A percentile compares a stretch with the other conserved stretches of the same genome.
Conservation (phyloP, 495 filamentous ascomycete species). For the Neurospora pannonica region DNA sequence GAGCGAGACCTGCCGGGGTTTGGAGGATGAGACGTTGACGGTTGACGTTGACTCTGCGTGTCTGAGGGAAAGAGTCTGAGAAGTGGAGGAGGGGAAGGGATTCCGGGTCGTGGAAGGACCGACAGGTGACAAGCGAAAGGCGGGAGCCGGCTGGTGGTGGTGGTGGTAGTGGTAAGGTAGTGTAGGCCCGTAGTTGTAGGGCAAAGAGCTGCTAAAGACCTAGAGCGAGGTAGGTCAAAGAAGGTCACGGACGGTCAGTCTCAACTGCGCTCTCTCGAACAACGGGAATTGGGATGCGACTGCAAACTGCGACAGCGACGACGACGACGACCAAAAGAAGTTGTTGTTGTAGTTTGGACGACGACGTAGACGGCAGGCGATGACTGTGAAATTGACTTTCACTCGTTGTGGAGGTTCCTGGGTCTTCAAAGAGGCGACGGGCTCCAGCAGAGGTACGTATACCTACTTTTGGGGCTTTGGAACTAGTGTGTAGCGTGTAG, state of each 20-base stretch:
- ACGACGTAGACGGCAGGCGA: background rate
- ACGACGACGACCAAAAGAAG: background rate
- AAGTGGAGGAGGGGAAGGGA: conserved; percentile 4
- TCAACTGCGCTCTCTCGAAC: background rate
- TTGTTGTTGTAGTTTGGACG: background rate
- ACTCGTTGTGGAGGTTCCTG: background rate
- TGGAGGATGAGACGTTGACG: background rate
- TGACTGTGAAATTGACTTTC: background rate
- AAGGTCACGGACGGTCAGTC: background rate
- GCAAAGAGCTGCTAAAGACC: background rate
- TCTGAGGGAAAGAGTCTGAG: background rate
- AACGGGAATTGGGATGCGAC: background rate
- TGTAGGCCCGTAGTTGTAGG: background rate
- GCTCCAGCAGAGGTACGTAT: background rate
- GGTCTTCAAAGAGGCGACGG: background rate
- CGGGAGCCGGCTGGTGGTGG: background rate
- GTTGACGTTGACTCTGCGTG: conserved; percentile 1
- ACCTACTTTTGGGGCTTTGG: background rate
- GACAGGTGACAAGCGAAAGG: conserved; percentile 3
- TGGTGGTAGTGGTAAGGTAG: no score
- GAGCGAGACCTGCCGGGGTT: conserved; percentile 7
- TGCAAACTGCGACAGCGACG: background rate
- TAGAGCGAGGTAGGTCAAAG: background rate
- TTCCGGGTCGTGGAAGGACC: conserved; percentile 6
- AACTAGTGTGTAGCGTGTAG: background rate